phyloP scores from a whole-genome alignment of 106 monocot species.

The Dioscorea alata region DNA sequence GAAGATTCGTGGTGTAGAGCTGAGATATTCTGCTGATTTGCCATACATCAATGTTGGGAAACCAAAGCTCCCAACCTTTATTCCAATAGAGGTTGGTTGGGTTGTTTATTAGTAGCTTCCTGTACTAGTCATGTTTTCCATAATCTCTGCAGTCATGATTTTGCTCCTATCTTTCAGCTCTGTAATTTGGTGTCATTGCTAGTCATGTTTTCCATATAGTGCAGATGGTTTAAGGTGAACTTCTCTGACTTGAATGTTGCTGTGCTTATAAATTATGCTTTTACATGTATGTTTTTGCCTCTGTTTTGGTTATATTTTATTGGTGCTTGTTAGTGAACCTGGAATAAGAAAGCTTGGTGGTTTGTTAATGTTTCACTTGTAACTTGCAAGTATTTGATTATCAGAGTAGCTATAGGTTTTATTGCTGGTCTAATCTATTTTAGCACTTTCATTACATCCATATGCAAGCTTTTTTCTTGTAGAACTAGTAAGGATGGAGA shows the following conservation, averaged over 20 bases:
- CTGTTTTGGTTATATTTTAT: no score
- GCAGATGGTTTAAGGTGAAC: conserved; percentile 56
- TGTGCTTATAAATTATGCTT: no score
- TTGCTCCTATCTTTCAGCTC: conserved; percentile 34
- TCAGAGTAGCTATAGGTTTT: no score
- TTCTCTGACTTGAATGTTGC: neutral
- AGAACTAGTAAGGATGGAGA: conserved; percentile 57
- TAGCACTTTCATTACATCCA: no score
- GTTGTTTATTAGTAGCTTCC: conserved; percentile 4
- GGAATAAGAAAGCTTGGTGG: no score
- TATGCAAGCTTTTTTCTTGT: conserved; percentile 70
- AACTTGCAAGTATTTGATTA: no score
- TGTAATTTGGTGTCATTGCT: conserved; percentile 67
- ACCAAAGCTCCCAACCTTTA: conserved; percentile 79
- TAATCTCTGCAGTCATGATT: neutral
- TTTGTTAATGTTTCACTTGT: no score
- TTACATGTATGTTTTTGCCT: no score
- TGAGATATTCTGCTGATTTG: conserved; percentile 44
- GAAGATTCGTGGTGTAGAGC: conserved; percentile 26
- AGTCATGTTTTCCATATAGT: no score
- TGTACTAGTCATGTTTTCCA: neutral
- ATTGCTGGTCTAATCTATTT: no score
- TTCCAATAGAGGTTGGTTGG: conserved; percentile 98
- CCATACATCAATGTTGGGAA: conserved; percentile 96
- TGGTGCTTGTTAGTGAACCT: no score